Conservation (phyloP, 2,329 filamentous ascomycete species). For the Colletotrichum navitas region DNA sequence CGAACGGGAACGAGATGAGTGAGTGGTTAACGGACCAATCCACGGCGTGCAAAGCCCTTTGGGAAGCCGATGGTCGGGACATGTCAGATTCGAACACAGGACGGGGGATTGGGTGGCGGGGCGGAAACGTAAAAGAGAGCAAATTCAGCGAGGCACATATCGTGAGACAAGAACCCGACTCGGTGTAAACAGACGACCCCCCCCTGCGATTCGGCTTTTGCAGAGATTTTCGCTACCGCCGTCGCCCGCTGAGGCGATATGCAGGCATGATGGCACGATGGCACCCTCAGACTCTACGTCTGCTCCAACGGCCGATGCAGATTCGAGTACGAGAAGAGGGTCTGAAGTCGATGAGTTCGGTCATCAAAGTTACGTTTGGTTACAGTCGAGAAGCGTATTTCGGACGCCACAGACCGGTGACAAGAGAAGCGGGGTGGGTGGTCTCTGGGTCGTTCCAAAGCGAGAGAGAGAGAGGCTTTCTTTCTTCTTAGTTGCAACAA, state of each 20-base stretch:
- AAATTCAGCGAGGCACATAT: constrained; percentile 16
- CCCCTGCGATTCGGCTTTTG: constrained; percentile 1
- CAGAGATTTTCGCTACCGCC: constrained; percentile 10
- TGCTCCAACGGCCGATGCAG: neutral
- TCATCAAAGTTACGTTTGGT: constrained; percentile 2
- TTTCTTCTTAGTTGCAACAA: neutral
- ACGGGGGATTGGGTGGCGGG: no score
- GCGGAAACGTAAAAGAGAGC: constrained; percentile 15
- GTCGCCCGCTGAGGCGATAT: neutral
- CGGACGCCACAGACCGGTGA: neutral
- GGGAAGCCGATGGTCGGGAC: constrained; percentile 4
- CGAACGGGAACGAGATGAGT: constrained; percentile 10
- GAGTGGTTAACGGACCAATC: constrained; percentile 15
- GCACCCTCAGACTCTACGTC: neutral
- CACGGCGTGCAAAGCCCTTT: constrained; percentile 3
- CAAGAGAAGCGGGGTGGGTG: neutral
- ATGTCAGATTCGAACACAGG: neutral
- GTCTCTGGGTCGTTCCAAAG: neutral
- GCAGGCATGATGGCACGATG: constrained; percentile 4
- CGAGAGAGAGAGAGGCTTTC: neutral
- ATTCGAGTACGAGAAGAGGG: neutral
- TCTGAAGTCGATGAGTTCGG: neutral
- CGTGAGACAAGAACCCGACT: constrained; percentile 9
- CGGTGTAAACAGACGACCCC: neutral
- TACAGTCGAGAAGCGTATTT: neutral